phyloP scores from a whole-genome alignment of 1,284 basidiomycete genomes.

The Microbotryum silenes-acaulis region DNA sequence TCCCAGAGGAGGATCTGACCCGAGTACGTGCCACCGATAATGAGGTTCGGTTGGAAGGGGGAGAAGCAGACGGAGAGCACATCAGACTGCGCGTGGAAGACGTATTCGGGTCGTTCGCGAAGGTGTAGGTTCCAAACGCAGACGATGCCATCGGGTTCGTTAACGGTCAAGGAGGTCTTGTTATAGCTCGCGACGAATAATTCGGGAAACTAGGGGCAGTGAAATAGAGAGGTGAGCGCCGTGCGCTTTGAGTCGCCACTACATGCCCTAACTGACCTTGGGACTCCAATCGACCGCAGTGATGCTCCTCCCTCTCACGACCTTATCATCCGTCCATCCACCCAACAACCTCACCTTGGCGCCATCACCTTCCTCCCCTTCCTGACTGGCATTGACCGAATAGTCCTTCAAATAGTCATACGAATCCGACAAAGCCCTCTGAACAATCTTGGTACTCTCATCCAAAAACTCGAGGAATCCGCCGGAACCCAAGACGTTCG shows the following conservation, averaged over 20 bases:
- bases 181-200: slow-evolving; percentile 92
- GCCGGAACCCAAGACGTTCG: slow-evolving; percentile 69
- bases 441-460: slow-evolving; percentile 87
- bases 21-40: slow-evolving; percentile 96
- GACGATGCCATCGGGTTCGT: slow-evolving; percentile 93
- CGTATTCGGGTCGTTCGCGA: slow-evolving; percentile 88
- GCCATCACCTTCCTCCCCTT: slow-evolving; percentile 13
- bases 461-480: slow-evolving; percentile 92
- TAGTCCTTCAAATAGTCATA: slow-evolving; percentile 98
- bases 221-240: no score
- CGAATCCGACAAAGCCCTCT: slow-evolving; percentile 87
- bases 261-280: slow-evolving; percentile 52
- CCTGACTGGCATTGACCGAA: slow-evolving; percentile 53
- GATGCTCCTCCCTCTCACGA: slow-evolving; percentile 82
- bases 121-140: slow-evolving; percentile 96
- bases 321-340: slow-evolving; percentile 78
- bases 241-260: no score
- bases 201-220: slow-evolving; percentile 64
- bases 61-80: slow-evolving; percentile 94
- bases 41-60: slow-evolving; percentile 92
- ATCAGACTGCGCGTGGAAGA: slow-evolving; percentile 97
- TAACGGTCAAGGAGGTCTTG: slow-evolving; percentile 80
- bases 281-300: slow-evolving; percentile 97
- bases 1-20: slow-evolving; percentile 99
- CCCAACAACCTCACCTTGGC: slow-evolving; percentile 39